Evolutionary conservation across 208 protist species (phyloP).

Genomic region (Leishmania aethiopica): DNA sequence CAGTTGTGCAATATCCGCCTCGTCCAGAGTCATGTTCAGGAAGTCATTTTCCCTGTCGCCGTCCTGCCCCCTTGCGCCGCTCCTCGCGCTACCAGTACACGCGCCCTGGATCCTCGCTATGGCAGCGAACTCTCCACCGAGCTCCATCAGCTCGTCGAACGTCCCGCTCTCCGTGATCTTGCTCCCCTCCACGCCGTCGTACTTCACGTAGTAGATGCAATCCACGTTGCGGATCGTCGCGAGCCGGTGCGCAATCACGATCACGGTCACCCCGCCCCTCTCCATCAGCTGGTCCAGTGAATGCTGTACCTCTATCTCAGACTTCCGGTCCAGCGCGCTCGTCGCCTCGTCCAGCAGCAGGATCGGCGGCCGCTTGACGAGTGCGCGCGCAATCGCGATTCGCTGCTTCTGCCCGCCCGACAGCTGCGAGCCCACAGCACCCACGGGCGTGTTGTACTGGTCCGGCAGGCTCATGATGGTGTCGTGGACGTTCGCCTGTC

Average conservation of each 20-base stretch:
- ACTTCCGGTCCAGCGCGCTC: conserved; percentile 83
- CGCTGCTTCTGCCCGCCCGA: conserved; percentile 91
- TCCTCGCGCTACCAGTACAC: not conserved
- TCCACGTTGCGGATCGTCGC: conserved; percentile 89
- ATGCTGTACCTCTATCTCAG: conserved; percentile 81
- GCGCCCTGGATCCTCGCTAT: conserved; percentile 72
- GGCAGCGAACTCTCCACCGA: conserved; percentile 56
- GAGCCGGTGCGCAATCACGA: conserved; percentile 92
- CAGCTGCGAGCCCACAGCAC: conserved; percentile 79
- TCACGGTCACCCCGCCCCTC: conserved; percentile 57
- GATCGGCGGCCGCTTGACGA: conserved; percentile 72
- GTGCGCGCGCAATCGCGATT: conserved; percentile 80
- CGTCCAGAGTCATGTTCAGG: conserved; percentile 45
- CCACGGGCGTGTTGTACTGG: conserved; percentile 79
- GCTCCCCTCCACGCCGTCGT: conserved; percentile 62
- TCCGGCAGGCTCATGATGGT: conserved; percentile 82
- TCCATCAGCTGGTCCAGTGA: conserved; percentile 78
- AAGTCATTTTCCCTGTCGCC: not conserved
- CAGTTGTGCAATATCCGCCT: conserved; percentile 43
- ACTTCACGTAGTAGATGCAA: conserved; percentile 81
- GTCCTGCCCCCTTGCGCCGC: conserved; percentile 4
- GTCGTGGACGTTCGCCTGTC: conserved; percentile 74
- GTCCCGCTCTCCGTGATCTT: conserved; percentile 59
- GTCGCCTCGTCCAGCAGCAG: conserved; percentile 91
- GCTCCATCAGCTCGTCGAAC: conserved; percentile 59